A percentile compares a stretch with the other conserved stretches of the same genome.
These are phyloP conservation scores for Candolleomyces eurysporus DNA, from an alignment of 768 basidiomycete species.

Conservation along the genomic window DNA sequence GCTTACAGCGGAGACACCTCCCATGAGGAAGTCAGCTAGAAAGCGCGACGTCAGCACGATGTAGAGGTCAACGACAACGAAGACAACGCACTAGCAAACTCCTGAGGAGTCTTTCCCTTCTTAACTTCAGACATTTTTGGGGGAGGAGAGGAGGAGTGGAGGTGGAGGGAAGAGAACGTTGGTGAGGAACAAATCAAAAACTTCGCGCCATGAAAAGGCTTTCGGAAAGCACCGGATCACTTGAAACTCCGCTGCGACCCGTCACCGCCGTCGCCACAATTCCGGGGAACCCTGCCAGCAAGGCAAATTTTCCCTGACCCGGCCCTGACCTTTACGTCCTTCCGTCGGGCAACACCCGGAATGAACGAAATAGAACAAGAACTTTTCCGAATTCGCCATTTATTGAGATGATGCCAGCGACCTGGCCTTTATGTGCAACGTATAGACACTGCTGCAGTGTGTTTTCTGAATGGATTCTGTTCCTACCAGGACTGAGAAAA, in stretches of 20 bases:
- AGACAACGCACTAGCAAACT: slow-evolving; percentile 69
- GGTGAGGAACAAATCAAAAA: slow-evolving; percentile 40
- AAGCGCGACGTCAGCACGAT: slow-evolving; percentile 12
- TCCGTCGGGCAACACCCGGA: too few species aligned
- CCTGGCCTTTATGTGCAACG: too few species aligned
- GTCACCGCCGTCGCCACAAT: slow-evolving; percentile 6
- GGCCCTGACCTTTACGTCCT: too few species aligned
- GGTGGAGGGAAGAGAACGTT: slow-evolving; percentile 36
- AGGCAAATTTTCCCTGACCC: too few species aligned
- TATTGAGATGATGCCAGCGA: too few species aligned
- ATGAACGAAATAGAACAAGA: too few species aligned
- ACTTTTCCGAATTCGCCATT: too few species aligned
- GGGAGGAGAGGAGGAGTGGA: slow-evolving; percentile 40
- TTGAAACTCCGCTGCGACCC: slow-evolving; percentile 41
- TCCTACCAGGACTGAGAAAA: too few species aligned
- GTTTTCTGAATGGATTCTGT: too few species aligned
- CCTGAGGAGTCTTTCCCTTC: slow-evolving; percentile 88
- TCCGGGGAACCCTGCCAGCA: too few species aligned
- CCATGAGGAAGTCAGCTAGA: slow-evolving; percentile 93
- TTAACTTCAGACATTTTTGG: slow-evolving; percentile 79
- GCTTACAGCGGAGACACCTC: slow-evolving; percentile 88
- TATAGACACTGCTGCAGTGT: too few species aligned
- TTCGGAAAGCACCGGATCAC: slow-evolving; percentile 49
- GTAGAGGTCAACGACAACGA: slow-evolving; percentile 16
- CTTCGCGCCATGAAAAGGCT: slow-evolving; percentile 42